phyloP scores from a whole-genome alignment of 1,139 yeast genomes.

The Spencermartinsiella ligniputridi region DNA sequence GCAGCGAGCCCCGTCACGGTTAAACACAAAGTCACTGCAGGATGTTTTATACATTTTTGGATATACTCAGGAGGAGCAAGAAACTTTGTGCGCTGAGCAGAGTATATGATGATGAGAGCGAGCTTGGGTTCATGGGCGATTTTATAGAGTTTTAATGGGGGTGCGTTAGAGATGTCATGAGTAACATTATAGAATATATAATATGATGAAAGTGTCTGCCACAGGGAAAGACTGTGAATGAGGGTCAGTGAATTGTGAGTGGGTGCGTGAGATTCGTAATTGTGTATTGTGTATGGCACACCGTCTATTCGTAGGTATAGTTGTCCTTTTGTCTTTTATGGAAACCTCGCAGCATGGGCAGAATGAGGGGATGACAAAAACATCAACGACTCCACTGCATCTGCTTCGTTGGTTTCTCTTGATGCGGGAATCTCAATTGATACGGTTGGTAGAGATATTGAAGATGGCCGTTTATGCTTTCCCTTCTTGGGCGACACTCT shows the following conservation, averaged over 20 bases:
- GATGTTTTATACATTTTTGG: conserved; percentile 84
- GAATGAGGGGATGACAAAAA: conserved; percentile 40
- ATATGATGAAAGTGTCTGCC: too few species aligned
- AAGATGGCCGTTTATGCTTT: conserved; percentile 7
- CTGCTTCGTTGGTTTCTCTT: conserved; percentile 30
- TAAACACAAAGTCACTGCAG: conserved; percentile 64
- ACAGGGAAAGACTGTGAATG: neutral
- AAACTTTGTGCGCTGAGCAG: neutral
- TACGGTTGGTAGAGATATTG: conserved; percentile 6
- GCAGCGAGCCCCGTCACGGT: conserved; percentile 66
- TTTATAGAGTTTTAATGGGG: too few species aligned
- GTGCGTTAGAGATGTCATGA: too few species aligned
- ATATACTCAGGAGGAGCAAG: conserved; percentile 51
- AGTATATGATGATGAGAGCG: too few species aligned
- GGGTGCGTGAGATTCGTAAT: too few species aligned
- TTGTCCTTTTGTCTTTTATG: neutral
- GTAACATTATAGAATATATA: too few species aligned
- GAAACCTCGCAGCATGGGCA: neutral
- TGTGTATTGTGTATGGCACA: too few species aligned
- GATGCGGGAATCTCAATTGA: neutral
- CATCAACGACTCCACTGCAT: conserved; percentile 45
- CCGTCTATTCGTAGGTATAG: too few species aligned
- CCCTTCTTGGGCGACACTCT: neutral
- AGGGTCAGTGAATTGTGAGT: too few species aligned
- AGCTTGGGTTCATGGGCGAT: too few species aligned